Percentiles rank a stretch among this genome's conserved stretches.
These are phyloP conservation scores for Pseudozyma flocculosa DNA, from an alignment of 1,284 basidiomycete genomes.

Conservation along the genomic window DNA sequence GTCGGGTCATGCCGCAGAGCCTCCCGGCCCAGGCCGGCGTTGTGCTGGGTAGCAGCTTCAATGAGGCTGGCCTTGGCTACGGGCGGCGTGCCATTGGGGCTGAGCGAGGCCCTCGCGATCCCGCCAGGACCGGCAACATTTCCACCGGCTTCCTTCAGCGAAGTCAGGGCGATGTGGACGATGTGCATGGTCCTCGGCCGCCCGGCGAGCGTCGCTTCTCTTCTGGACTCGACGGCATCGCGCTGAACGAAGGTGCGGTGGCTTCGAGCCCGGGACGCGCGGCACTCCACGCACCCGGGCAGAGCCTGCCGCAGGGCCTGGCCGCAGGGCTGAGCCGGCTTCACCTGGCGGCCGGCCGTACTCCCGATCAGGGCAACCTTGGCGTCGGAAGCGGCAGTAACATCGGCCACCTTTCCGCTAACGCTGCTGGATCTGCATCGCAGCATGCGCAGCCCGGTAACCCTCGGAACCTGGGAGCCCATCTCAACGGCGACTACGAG, in stretches of 20 bases:
- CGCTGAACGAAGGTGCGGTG: slow-evolving; percentile 17
- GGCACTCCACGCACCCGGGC: slow-evolving; percentile 71
- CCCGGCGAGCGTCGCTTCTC: slow-evolving; percentile 11
- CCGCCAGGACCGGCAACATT: slow-evolving; percentile 23
- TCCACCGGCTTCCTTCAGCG: slow-evolving; percentile 28
- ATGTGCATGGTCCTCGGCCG: neutral
- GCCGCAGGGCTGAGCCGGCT: slow-evolving; percentile 81
- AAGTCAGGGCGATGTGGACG: slow-evolving; percentile 5
- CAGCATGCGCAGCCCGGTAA: slow-evolving; percentile 9
- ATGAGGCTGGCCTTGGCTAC: neutral
- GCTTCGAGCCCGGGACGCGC: slow-evolving; percentile 19
- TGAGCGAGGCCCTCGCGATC: slow-evolving; percentile 2
- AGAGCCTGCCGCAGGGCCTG: slow-evolving; percentile 80
- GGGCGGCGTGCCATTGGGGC: slow-evolving; percentile 17
- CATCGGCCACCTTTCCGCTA: slow-evolving; percentile 1
- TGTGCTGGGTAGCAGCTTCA: neutral
- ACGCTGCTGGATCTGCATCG: slow-evolving; percentile 3
- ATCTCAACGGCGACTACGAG: slow-evolving; percentile 26
- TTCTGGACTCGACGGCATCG: slow-evolving; percentile 21
- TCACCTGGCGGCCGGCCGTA: slow-evolving; percentile 63
- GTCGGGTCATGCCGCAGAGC: slow-evolving; percentile 34
- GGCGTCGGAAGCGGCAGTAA: slow-evolving; percentile 1
- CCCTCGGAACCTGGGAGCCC: slow-evolving; percentile 11
- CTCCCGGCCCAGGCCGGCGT: slow-evolving; percentile 36
- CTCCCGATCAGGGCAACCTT: slow-evolving; percentile 1